Percentiles rank a stretch among this genome's conserved stretches.
Conservation (phyloP, 441 rosid genomes). For the Cnidoscolus chayamansa region DNA sequence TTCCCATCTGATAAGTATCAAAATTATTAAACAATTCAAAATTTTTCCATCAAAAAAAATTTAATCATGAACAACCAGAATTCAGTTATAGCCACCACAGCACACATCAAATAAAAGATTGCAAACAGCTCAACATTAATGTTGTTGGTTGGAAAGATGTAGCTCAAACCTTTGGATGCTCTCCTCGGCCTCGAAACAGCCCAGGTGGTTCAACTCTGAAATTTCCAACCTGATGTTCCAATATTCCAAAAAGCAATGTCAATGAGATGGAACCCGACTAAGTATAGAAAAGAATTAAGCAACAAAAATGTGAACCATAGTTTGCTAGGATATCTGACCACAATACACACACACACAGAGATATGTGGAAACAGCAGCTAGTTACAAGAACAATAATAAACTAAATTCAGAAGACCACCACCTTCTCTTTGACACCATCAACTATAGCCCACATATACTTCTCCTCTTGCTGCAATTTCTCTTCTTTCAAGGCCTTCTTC, state of each 20-base stretch:
- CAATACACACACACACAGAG: not conserved
- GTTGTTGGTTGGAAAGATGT: constrained; percentile 18
- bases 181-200: constrained; percentile 99
- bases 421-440: constrained; percentile 97
- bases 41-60: not conserved
- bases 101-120: constrained; percentile 11
- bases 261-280: constrained; percentile 15
- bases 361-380: not conserved
- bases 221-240: constrained; percentile 80
- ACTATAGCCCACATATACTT: constrained; percentile 98
- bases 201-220: constrained; percentile 99
- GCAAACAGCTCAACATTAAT: constrained; percentile 17
- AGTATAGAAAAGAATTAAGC: not conserved
- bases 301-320: constrained; percentile 5
- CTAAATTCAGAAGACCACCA: constrained; percentile 15
- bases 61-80: not conserved
- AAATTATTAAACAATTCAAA: not conserved
- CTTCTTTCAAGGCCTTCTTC: constrained; percentile 84
- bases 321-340: not conserved
- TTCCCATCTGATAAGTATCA: constrained; percentile 78
- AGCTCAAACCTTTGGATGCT: constrained; percentile 87
- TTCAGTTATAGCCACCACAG: constrained; percentile 15
- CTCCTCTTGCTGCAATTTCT: constrained; percentile 83
- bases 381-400: not conserved
- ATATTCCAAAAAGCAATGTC: constrained; percentile 23